Conservation (phyloP, 2,329 filamentous ascomycete genomes). For the Metarhizium brunneum region DNA sequence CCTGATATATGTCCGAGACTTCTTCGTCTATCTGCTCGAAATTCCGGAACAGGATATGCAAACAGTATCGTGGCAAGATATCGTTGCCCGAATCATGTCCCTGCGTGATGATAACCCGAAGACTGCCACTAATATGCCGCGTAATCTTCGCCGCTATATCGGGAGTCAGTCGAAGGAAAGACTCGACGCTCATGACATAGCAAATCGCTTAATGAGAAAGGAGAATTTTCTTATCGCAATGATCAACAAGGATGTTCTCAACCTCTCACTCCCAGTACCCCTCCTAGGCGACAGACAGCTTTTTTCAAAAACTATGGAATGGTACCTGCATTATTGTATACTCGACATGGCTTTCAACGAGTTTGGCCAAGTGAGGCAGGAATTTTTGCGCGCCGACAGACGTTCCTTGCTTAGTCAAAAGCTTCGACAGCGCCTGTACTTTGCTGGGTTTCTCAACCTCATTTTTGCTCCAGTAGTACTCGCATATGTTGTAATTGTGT, state of each 20-base stretch:
- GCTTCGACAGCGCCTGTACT: conserved; percentile 67
- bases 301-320: conserved; percentile 83
- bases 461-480: conserved; percentile 80
- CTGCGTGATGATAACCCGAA: conserved; percentile 80
- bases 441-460: conserved; percentile 79
- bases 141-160: conserved; percentile 46
- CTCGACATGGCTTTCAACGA: conserved; percentile 92
- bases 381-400: conserved; percentile 78
- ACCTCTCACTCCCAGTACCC: conserved; percentile 77
- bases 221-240: conserved; percentile 96
- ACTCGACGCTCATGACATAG: conserved; percentile 93
- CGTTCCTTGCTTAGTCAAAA: conserved; percentile 70
- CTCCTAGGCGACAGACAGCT: conserved; percentile 71
- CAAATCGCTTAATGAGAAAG: conserved; percentile 89
- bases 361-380: conserved; percentile 73
- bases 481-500: conserved; percentile 77
- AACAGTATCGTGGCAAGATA: conserved; percentile 87
- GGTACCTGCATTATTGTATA: conserved; percentile 84
- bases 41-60: conserved; percentile 82
- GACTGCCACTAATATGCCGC: conserved; percentile 52
- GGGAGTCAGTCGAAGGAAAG: conserved; percentile 86
- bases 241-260: conserved; percentile 92
- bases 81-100: conserved; percentile 77
- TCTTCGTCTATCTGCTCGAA: conserved; percentile 73
- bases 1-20: conserved; percentile 70